Evolutionary conservation across 164 flowering plant species (phyloP).

Genomic region (Vitis riparia): DNA sequence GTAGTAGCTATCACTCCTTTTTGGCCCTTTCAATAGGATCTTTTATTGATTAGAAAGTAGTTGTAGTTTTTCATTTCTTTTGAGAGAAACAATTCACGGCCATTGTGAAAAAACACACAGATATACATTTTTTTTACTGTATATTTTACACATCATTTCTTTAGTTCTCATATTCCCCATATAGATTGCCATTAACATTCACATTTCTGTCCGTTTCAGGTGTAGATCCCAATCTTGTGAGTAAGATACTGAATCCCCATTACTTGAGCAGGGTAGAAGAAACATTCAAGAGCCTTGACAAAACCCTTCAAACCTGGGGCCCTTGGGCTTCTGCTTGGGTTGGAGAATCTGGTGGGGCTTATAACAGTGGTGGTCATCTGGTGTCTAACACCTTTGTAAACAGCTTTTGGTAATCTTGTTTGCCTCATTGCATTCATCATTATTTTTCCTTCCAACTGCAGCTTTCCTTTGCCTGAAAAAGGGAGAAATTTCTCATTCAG

Average conservation of each 20-base stretch:
- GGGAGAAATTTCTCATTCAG: not conserved
- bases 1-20: too few species aligned
- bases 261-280: conserved; percentile 29
- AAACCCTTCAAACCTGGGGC: conserved; percentile 46
- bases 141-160: not conserved
- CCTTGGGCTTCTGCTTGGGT: conserved; percentile 95
- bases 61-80: too few species aligned
- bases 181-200: too few species aligned
- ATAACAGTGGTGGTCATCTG: conserved; percentile 74
- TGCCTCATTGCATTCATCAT: not conserved
- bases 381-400: conserved; percentile 77
- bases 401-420: conserved; percentile 67
- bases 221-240: conserved; percentile 55
- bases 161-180: too few species aligned
- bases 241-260: conserved; percentile 59
- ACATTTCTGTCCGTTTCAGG: conserved; percentile 38
- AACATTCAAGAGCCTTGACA: conserved; percentile 40
- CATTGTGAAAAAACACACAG: too few species aligned
- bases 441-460: not conserved
- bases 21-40: too few species aligned
- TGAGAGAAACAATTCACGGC: too few species aligned
- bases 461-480: not conserved
- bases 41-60: too few species aligned
- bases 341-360: conserved; percentile 97
- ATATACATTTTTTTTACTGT: too few species aligned